Evolutionary conservation across 2,329 filamentous ascomycete species (phyloP).

Genomic region (Dactylellina parvicollis): DNA sequence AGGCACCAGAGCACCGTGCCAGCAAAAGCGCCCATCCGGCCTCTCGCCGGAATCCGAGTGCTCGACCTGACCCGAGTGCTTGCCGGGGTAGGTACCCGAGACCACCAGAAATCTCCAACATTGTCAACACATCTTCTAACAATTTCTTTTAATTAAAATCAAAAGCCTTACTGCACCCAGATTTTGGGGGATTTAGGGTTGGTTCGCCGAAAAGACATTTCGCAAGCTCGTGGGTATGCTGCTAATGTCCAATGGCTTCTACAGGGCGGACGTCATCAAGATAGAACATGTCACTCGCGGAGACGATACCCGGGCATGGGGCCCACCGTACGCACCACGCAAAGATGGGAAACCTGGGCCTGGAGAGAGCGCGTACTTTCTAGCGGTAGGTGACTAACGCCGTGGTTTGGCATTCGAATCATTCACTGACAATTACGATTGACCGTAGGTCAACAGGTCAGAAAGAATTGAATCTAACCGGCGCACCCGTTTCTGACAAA

Average conservation of each 20-base stretch:
- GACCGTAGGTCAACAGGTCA: slow-evolving; percentile 43
- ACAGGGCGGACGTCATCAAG: slow-evolving; percentile 94
- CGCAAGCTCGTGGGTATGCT: too few relatives aligned
- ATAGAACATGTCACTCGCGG: slow-evolving; percentile 90
- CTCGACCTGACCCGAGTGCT: slow-evolving; percentile 97
- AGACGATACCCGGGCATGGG: slow-evolving; percentile 96
- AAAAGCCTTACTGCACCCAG: slow-evolving; percentile 93
- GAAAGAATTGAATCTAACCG: background rate
- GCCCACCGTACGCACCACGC: slow-evolving; percentile 84
- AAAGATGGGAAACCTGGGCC: slow-evolving; percentile 70
- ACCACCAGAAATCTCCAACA: slow-evolving; percentile 23
- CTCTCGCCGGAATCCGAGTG: slow-evolving; percentile 85
- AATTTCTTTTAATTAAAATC: too few relatives aligned
- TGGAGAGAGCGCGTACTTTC: slow-evolving; percentile 94
- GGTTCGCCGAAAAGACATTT: slow-evolving; percentile 41
- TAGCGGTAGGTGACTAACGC: slow-evolving; percentile 73
- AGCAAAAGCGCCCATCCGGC: slow-evolving; percentile 61
- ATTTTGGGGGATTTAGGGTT: slow-evolving; percentile 92
- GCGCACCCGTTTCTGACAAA: too few relatives aligned
- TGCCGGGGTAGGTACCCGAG: slow-evolving; percentile 76
- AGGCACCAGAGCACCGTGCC: slow-evolving; percentile 41
- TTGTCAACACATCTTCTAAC: slow-evolving; percentile 12
- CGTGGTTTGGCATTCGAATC: background rate
- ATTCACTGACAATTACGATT: background rate
- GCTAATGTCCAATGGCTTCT: too few relatives aligned